Evolutionary conservation across 1,284 basidiomycete genomes (phyloP).

Genomic region (Phellinidium pouzarii): DNA sequence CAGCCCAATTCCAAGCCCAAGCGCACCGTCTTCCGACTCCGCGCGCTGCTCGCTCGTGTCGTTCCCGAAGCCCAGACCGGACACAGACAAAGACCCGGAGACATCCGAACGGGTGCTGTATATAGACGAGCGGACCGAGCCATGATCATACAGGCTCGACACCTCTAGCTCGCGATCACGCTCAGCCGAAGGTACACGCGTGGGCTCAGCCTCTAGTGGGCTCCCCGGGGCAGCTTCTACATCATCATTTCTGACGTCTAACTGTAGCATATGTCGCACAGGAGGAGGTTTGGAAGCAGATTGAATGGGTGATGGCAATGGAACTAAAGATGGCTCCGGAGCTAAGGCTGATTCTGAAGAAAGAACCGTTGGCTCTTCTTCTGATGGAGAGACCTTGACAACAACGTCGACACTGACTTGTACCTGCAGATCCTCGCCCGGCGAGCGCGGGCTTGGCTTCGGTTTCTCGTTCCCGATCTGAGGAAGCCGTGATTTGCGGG

Average conservation of each 20-base stretch:
- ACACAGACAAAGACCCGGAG: constrained; percentile 19
- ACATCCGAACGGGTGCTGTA: constrained; percentile 11
- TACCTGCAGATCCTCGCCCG: background rate
- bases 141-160: constrained; percentile 10
- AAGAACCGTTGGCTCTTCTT: background rate
- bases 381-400: background rate
- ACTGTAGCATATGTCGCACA: background rate
- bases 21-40: constrained; percentile 45
- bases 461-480: background rate
- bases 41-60: constrained; percentile 8
- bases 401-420: constrained; percentile 2
- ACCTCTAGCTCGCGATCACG: background rate
- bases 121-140: constrained; percentile 9
- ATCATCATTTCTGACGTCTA: background rate
- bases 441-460: background rate
- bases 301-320: background rate
- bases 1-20: constrained; percentile 61
- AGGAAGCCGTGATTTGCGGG: background rate
- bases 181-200: background rate
- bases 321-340: background rate
- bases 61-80: constrained; percentile 20
- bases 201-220: background rate
- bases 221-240: background rate
- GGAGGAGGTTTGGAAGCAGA: background rate
- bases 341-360: background rate